Percentiles rank a stretch among this genome's conserved stretches.
Conservation (phyloP, 129 eudicot genomes). For the Sambucus nigra region DNA sequence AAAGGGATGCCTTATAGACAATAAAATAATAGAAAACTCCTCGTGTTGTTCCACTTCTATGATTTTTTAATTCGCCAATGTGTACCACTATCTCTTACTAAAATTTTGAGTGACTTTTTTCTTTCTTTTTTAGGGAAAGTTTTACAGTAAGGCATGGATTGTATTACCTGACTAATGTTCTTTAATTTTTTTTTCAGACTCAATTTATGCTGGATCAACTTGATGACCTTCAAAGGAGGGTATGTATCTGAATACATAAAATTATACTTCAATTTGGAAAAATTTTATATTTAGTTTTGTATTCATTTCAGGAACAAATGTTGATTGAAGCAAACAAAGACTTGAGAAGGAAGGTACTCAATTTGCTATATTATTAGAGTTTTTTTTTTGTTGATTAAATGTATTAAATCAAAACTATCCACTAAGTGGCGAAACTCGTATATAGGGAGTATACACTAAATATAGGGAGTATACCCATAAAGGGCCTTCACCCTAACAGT, state of each 20-base stretch:
- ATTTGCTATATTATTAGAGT: neutral
- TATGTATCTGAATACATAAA: constrained; percentile 10
- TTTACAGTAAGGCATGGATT: too few relatives aligned
- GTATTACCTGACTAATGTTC: neutral
- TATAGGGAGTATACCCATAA: too few relatives aligned
- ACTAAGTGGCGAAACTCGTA: too few relatives aligned
- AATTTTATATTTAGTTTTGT: neutral
- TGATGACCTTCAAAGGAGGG: constrained; percentile 52
- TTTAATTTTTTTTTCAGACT: constrained; percentile 29
- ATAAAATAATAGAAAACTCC: too few relatives aligned
- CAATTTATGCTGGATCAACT: constrained; percentile 49
- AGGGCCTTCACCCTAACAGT: neutral
- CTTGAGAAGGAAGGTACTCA: constrained; percentile 34
- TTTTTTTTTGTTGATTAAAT: neutral
- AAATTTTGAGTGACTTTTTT: too few relatives aligned
- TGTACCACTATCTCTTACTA: too few relatives aligned
- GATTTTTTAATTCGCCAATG: too few relatives aligned
- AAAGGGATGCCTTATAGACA: too few relatives aligned
- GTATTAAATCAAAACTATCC: neutral
- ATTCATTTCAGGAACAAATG: constrained; percentile 42
- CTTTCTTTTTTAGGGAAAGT: too few relatives aligned
- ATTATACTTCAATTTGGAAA: neutral
- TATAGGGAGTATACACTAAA: too few relatives aligned
- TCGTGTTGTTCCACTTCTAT: too few relatives aligned
- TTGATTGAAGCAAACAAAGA: constrained; percentile 47